These are phyloP conservation scores for Kitagawia praeruptora DNA, from an alignment of 129 eudicot species.

Conservation along the genomic window DNA sequence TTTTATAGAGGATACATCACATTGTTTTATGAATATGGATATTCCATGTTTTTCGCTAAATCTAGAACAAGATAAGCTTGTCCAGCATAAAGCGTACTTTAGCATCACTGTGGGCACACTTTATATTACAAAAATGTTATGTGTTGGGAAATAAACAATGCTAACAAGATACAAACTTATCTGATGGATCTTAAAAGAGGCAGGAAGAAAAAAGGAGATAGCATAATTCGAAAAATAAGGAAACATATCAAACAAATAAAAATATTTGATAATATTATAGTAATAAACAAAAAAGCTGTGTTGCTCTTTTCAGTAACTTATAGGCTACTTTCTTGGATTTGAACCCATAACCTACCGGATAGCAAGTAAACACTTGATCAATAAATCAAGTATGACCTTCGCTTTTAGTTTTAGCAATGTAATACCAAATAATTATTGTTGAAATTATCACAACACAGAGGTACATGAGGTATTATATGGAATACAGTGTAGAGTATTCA, in stretches of 20 bases:
- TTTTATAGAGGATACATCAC: not conserved
- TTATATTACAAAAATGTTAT: not conserved
- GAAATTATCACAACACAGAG: not conserved
- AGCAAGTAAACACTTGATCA: not conserved
- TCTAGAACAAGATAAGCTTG: not conserved
- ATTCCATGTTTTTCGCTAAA: not conserved
- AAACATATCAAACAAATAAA: too few relatives aligned
- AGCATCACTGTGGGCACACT: not conserved
- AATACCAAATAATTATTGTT: not conserved
- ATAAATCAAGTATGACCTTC: not conserved
- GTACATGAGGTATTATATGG: not conserved
- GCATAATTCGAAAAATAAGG: not conserved
- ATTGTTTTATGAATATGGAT: not conserved
- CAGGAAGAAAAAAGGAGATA: not conserved
- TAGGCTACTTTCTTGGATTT: not conserved
- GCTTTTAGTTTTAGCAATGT: not conserved
- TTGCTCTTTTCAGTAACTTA: not conserved
- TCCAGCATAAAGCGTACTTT: not conserved
- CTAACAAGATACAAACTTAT: not conserved
- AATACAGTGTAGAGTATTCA: not conserved
- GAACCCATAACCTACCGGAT: not conserved
- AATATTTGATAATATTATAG: too few relatives aligned
- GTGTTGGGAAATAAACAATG: not conserved
- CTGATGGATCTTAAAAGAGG: not conserved
- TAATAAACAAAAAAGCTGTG: not conserved